phyloP scores from a whole-genome alignment of 1,284 basidiomycete genomes.

The Sanguinoderma infundibulare region DNA sequence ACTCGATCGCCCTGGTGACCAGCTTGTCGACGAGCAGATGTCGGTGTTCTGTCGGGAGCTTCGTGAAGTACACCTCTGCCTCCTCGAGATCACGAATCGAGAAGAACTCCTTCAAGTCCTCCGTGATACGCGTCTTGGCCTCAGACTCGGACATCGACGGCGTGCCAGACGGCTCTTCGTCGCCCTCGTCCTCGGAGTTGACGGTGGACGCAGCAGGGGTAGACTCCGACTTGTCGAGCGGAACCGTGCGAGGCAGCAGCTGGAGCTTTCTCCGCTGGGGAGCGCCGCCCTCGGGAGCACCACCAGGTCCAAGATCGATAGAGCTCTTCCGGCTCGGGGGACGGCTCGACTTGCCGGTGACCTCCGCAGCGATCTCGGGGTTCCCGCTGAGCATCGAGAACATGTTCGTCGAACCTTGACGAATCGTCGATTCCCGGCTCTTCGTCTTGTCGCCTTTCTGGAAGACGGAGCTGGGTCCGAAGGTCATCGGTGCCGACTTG shows the following conservation, averaged over 20 bases:
- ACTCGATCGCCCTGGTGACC: conserved; percentile 72
- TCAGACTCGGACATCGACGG: conserved; percentile 69
- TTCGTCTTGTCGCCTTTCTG: conserved; percentile 60
- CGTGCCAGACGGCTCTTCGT: conserved; percentile 37
- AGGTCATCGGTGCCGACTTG: conserved; percentile 66
- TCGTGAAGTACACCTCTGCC: conserved; percentile 84
- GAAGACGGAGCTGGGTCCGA: conserved; percentile 84
- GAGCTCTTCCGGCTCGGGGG: conserved; percentile 56
- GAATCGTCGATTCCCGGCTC: conserved; percentile 68
- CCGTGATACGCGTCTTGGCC: conserved; percentile 78
- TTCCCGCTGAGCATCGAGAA: conserved; percentile 80
- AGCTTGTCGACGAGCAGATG: conserved; percentile 76
- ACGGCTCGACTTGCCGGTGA: conserved; percentile 52
- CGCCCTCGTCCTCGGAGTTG: conserved; percentile 58
- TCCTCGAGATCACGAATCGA: conserved; percentile 81
- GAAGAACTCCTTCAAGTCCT: conserved; percentile 82
- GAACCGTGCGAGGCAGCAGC: conserved; percentile 63
- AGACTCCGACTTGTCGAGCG: conserved; percentile 50
- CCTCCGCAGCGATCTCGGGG: conserved; percentile 56
- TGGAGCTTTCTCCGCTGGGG: conserved; percentile 77
- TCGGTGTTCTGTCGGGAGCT: conserved; percentile 68
- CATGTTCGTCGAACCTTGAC: conserved; percentile 87
- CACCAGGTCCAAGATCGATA: conserved; percentile 45
- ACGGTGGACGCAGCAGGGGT: conserved; percentile 56
- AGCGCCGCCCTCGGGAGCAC: conserved; percentile 39